Evolutionary conservation across 2,329 filamentous ascomycete genomes (phyloP), one percentile per base, ranked within the genome.

Genomic region (Colletotrichum melonis): DNA sequence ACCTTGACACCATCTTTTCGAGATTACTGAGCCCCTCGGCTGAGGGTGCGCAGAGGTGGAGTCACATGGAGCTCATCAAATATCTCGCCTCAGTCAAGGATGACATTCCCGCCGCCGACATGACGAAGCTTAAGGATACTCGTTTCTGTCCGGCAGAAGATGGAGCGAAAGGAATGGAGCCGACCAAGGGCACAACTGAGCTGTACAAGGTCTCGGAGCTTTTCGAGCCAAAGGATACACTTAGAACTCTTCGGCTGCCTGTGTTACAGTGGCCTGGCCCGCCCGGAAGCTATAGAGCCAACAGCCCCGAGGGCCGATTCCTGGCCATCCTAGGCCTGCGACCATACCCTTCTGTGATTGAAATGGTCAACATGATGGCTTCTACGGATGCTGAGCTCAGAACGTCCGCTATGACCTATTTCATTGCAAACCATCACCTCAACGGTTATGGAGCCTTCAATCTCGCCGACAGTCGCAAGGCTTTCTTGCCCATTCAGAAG

Each of bases 1-100:
- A 99, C 77, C 86, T 99, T 2, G 95, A 95, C 38, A 96, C 97
- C 35, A 97, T 99, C 35, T 98, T 99, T 78, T 93, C 94, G 28
- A 90, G 96, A 57, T 88, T 99, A 56, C 88, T 98, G 76, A 92
- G 89, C 64, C 88, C 89, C 19, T 86, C 91, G 0, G 79, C 85
- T 0, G 84, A 88, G 16, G 82, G 81, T n/a, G 88, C 88, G 30
- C 88, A 88, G 73, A 92, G 92, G 81, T 98, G 94, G 94, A 98
- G 95, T 71, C 96, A 98, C 80, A 92, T 98, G 74, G 96, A 99
- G 80, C 87, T 99, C 30, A 95, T 99, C 82, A 96, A 95, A 78
- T 99, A 99, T 78, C 89, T 99, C 56, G 91, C 96, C 12, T 97
- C 95, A 9, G 97, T 99, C 32, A 91, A 91, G 73, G 90, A 94